Percentiles rank a stretch among this genome's conserved stretches.
Evolutionary conservation across 2,329 filamentous ascomycete species (phyloP).

Genomic region (Cadophora sp.): DNA sequence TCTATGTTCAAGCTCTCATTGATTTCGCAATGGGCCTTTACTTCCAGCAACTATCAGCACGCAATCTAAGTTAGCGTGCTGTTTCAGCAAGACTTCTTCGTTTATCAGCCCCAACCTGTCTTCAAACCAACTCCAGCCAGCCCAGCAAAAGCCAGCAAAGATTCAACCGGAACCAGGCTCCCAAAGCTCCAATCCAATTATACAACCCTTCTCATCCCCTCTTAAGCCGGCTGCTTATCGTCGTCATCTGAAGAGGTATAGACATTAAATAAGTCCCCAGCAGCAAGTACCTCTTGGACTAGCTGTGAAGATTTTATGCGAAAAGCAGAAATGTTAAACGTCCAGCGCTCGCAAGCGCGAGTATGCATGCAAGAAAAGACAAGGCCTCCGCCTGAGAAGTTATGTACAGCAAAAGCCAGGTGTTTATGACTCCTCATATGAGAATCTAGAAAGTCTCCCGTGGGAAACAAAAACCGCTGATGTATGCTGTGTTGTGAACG

Average conservation of each 20-base stretch:
- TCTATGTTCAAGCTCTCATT: constrained; percentile 26
- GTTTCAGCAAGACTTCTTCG: constrained; percentile 5
- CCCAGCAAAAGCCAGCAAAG: constrained; percentile 19
- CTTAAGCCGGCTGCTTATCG: constrained; percentile 11
- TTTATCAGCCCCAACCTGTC: constrained; percentile 14
- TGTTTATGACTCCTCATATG: constrained; percentile 20
- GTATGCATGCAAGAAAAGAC: constrained; percentile 28
- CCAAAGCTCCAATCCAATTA: constrained; percentile 24
- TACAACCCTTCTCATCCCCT: constrained; percentile 20
- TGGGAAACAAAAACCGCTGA: constrained; percentile 28
- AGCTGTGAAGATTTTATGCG: constrained; percentile 22
- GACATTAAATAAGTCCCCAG: constrained; percentile 36
- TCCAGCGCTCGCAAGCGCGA: constrained; percentile 31
- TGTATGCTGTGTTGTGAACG: constrained; percentile 31
- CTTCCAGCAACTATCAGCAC: constrained; percentile 4
- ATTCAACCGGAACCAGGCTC: constrained; percentile 22
- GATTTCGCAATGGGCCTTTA: constrained; percentile 16
- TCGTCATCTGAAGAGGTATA: constrained; percentile 33
- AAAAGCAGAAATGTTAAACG: constrained; percentile 30
- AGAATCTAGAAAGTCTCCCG: constrained; percentile 28
- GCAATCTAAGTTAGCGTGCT: constrained; percentile 12
- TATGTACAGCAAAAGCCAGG: constrained; percentile 34
- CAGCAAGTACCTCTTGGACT: constrained; percentile 24
- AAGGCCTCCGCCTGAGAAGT: constrained; percentile 18
- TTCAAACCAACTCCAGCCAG: constrained; percentile 23